phyloP scores from a whole-genome alignment of 75 land plant species.

The Cupressus sempervirens region DNA sequence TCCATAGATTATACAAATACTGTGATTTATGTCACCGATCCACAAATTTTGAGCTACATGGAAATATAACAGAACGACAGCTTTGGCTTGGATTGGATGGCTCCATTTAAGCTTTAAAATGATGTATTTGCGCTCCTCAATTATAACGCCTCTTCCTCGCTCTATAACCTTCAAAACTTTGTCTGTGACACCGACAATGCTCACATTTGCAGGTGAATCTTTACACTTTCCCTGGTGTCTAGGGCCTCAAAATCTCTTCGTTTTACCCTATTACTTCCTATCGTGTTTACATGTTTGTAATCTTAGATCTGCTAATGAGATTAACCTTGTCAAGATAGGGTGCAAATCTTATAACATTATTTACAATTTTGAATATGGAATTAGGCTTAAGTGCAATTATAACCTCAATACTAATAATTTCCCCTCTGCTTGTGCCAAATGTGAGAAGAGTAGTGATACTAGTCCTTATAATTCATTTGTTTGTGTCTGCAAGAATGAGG shows the following conservation, averaged over 20 bases:
- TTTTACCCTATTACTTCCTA: slow-evolving; percentile 9
- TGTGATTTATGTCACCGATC: slow-evolving; percentile 6
- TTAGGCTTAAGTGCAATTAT: slow-evolving; percentile 14
- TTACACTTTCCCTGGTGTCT: slow-evolving; percentile 7
- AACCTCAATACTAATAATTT: neutral
- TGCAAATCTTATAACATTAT: slow-evolving; percentile 20
- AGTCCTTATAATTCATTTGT: slow-evolving; percentile 12
- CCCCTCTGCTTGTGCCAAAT: slow-evolving; percentile 7
- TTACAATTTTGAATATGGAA: slow-evolving; percentile 18
- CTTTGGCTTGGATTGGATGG: slow-evolving; percentile 16
- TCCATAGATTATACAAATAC: slow-evolving; percentile 14
- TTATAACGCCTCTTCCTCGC: slow-evolving; percentile 3
- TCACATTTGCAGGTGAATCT: slow-evolving; percentile 13
- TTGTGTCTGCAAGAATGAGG: no score
- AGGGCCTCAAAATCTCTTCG: neutral
- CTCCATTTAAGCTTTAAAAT: slow-evolving; percentile 13
- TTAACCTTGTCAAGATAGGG: slow-evolving; percentile 2
- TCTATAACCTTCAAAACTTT: neutral
- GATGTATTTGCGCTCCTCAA: slow-evolving; percentile 16
- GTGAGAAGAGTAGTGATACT: slow-evolving; percentile 18
- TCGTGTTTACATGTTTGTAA: slow-evolving; percentile 13
- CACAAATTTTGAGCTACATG: slow-evolving; percentile 12
- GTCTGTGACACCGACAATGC: slow-evolving; percentile 15
- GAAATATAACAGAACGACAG: neutral
- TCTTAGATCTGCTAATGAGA: slow-evolving; percentile 8